Percentiles rank a stretch among this genome's conserved stretches.
Evolutionary conservation across 1,284 basidiomycete species (phyloP).

Genomic region (Trichosporon sp.): DNA sequence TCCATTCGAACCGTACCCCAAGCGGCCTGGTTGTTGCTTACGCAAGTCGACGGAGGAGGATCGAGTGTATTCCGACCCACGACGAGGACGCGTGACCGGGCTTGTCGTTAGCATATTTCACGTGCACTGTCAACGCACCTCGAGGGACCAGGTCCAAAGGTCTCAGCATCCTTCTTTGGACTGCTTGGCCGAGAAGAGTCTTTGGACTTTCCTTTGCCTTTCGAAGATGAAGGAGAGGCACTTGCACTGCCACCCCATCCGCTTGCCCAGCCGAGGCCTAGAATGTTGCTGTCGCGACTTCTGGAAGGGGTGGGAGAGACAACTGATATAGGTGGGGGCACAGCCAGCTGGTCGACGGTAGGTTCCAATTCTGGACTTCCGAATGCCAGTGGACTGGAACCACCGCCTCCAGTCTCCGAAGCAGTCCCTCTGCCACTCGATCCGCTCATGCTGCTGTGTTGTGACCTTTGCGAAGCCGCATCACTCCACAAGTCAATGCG

Average conservation of each 20-base stretch:
- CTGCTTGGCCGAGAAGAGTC: slow-evolving; percentile 27
- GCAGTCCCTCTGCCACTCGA: slow-evolving; percentile 21
- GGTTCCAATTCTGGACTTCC: slow-evolving; percentile 35
- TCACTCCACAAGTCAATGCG: background rate
- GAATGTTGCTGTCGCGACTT: slow-evolving; percentile 28
- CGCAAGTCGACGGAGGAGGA: slow-evolving; percentile 29
- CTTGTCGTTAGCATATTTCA: background rate
- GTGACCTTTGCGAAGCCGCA: slow-evolving; percentile 5
- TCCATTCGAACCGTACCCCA: slow-evolving; percentile 7
- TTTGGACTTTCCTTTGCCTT: slow-evolving; percentile 33
- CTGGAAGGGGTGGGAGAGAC: slow-evolving; percentile 13
- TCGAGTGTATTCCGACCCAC: slow-evolving; percentile 41
- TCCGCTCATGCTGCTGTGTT: slow-evolving; percentile 16
- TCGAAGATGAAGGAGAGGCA: slow-evolving; percentile 17
- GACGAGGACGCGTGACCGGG: slow-evolving; percentile 27
- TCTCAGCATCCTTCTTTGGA: slow-evolving; percentile 19
- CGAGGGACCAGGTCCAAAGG: background rate
- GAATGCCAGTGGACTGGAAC: slow-evolving; percentile 33
- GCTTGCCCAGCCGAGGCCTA: slow-evolving; percentile 35
- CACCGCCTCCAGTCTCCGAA: slow-evolving; percentile 12
- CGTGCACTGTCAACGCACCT: background rate
- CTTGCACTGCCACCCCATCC: slow-evolving; percentile 26
- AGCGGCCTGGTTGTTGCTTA: slow-evolving; percentile 25
- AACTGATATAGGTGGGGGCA: slow-evolving; percentile 16
- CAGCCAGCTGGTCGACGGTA: slow-evolving; percentile 11